Conservation (phyloP, 371 early-diverging fungal species). For the Chytridiales sp. region DNA sequence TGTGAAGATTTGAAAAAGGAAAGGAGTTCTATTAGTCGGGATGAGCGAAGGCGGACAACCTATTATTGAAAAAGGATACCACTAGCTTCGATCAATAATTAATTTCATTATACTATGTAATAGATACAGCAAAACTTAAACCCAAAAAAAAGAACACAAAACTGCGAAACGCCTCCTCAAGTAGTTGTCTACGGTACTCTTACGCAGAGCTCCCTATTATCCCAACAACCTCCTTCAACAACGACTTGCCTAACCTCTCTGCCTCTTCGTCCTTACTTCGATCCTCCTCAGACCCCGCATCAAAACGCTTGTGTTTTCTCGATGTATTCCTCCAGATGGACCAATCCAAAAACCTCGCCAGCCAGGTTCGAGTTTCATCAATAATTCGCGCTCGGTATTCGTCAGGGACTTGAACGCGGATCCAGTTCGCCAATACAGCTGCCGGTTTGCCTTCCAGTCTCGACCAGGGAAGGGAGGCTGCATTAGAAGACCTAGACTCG, state of each 20-base stretch:
- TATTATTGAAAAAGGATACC: too few species aligned
- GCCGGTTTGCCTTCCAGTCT: slow-evolving; percentile 17
- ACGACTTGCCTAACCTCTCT: slow-evolving; percentile 21
- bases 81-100: too few species aligned
- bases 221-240: slow-evolving; percentile 20
- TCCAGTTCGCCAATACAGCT: slow-evolving; percentile 27
- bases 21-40: too few species aligned
- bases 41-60: too few species aligned
- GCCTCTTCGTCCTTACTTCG: neutral
- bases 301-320: neutral
- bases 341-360: slow-evolving; percentile 36
- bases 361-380: slow-evolving; percentile 27
- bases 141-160: too few species aligned
- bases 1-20: too few species aligned
- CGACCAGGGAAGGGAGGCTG: slow-evolving; percentile 10
- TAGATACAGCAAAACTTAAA: too few species aligned
- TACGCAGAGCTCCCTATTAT: too few species aligned
- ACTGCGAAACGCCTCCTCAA: too few species aligned
- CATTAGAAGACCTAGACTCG: neutral
- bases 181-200: too few species aligned
- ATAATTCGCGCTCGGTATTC: slow-evolving; percentile 29
- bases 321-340: slow-evolving; percentile 27
- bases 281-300: neutral
- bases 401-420: slow-evolving; percentile 25
- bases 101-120: too few species aligned